Base-by-base conservation (phyloP, 768 basidiomycete species). In the Gloeopeniophorella convolvens region DNA sequence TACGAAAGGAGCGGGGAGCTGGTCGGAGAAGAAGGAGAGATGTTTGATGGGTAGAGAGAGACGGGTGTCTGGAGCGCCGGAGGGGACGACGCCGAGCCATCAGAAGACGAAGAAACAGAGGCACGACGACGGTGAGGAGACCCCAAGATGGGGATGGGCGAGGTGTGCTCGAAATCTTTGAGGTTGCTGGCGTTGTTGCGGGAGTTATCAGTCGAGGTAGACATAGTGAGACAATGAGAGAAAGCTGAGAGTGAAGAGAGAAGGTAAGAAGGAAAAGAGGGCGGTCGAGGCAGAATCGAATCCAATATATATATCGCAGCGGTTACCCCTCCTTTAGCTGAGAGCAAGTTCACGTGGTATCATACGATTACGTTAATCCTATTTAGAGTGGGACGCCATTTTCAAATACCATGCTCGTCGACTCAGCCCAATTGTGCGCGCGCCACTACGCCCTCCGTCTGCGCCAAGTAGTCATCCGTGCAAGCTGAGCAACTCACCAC, bases 1-100 rank as follows among this genome's bases (percentile, higher is more conserved):
- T 58, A 56, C 10, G 57, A 50, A 46, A 58, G 32, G 50, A 58
- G 31, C 7, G 57, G 47, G n/a, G 55, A 52, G 20, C 31, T 39
- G 24, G 54, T 48, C 11, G 57, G 57, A 6, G 57, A 58, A 24
- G 57, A 42, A 42, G 55, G 42, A 26, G 41, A 27, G 43, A 46
- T 15, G 10, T 30, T 44, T 16, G 50, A 48, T 7, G 46, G 41
- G 21, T 52, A 49, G 21, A 32, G 4, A 0, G 55, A 44, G n/a
- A 33, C 28, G 26, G 57, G 55, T 5, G 57, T 58, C 31, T 56
- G 50, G 9, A 58, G 8, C 13, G 48, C 9, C 13, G 46, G 42
- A 7, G 55, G 55, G 4, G 57, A 52, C 23, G 30, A 21, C 20
- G 55, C 50, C 2, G 55, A 49, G 30, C 39, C 42, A 36, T 56